phyloP scores from a whole-genome alignment of 257 asterid species.

The Thymus quinquecostatus region DNA sequence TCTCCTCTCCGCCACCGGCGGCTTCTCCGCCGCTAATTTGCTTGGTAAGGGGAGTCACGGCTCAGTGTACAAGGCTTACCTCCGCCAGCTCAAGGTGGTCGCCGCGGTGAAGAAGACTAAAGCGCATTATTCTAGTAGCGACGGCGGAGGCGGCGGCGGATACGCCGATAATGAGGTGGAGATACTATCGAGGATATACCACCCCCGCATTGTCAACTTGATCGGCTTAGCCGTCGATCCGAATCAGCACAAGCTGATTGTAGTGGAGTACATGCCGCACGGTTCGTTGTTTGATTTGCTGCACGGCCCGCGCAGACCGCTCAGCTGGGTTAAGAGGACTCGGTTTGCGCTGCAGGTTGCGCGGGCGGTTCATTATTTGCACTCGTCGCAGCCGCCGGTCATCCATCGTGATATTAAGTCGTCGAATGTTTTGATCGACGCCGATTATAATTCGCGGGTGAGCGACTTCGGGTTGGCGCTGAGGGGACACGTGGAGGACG shows the following conservation, averaged over 20 bases:
- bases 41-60: conserved; percentile 92
- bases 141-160: not conserved
- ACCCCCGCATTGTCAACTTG: conserved; percentile 70
- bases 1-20: conserved; percentile 63
- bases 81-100: conserved; percentile 38
- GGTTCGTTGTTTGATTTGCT: conserved; percentile 71
- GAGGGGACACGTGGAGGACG: conserved; percentile 85
- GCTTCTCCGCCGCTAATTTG: conserved; percentile 63
- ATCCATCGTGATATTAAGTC: conserved; percentile 89
- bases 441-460: conserved; percentile 55
- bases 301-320: conserved; percentile 60
- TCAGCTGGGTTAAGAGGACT: conserved; percentile 65
- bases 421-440: conserved; percentile 71
- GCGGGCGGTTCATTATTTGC: conserved; percentile 64
- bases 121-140: not conserved
- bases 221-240: conserved; percentile 59
- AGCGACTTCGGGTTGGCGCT: conserved; percentile 86
- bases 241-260: conserved; percentile 50
- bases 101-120: conserved; percentile 73
- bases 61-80: conserved; percentile 63
- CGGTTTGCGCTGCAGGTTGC: conserved; percentile 75
- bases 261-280: conserved; percentile 85
- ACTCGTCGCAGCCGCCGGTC: conserved; percentile 69
- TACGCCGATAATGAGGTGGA: conserved; percentile 72
- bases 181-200: conserved; percentile 60